A percentile compares a stretch with the other conserved stretches of the same genome.
These are phyloP conservation scores for Neurospora tetraspora DNA, from an alignment of 495 filamentous ascomycete species.

Conservation along the genomic window DNA sequence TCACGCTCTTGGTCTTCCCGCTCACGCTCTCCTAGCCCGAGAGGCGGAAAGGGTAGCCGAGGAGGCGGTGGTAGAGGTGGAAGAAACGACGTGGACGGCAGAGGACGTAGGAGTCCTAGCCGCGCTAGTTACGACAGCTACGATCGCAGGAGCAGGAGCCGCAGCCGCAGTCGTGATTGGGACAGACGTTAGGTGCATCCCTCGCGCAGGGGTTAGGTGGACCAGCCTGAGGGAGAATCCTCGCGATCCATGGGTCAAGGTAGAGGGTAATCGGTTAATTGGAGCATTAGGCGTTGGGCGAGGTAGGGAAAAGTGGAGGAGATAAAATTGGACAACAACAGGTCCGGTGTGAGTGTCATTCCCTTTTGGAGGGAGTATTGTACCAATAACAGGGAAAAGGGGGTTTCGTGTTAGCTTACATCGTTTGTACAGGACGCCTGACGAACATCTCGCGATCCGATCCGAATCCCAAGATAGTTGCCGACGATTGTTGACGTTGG, in stretches of 20 bases:
- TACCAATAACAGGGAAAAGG: background rate
- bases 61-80: conserved; percentile 26
- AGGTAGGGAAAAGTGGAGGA: background rate
- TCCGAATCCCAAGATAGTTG: background rate
- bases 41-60: conserved; percentile 31
- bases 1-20: conserved; percentile 34
- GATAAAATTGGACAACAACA: background rate
- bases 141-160: conserved; percentile 20
- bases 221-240: background rate
- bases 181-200: conserved; percentile 1
- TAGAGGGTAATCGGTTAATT: background rate
- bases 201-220: background rate
- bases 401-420: background rate
- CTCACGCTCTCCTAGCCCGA: conserved; percentile 35
- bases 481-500: background rate
- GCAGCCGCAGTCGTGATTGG: conserved; percentile 15
- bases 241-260: background rate
- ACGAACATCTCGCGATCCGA: background rate
- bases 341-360: background rate
- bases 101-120: conserved; percentile 48
- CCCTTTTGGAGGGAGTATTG: background rate
- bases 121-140: conserved; percentile 48
- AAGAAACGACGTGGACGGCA: conserved; percentile 23
- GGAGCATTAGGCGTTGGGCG: background rate
- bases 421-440: background rate